Conservation (phyloP, 495 filamentous ascomycete genomes). For the Pseudevernia furfuracea region DNA sequence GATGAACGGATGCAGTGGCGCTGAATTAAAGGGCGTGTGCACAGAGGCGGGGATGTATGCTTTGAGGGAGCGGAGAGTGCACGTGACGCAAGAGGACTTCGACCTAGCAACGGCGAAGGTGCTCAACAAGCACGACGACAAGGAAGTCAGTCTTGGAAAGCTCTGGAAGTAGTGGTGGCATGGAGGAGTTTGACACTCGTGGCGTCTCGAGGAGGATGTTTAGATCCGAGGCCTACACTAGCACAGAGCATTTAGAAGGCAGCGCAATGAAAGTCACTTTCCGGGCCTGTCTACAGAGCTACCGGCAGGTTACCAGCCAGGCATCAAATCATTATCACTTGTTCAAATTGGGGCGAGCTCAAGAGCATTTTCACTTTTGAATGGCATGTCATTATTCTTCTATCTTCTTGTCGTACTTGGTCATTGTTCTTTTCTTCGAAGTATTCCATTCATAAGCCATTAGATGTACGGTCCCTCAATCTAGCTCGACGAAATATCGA, state of each 20-base stretch:
- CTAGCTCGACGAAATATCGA: not conserved
- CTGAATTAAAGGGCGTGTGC: slow-evolving; percentile 94
- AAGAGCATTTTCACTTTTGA: not conserved
- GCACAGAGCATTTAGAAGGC: not conserved
- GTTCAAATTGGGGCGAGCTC: not conserved
- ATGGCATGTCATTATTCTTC: not conserved
- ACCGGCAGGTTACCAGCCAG: not conserved
- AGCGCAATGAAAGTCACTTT: not conserved
- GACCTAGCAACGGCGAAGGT: slow-evolving; percentile 98
- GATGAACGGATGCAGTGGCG: slow-evolving; percentile 98
- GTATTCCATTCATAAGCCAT: not conserved
- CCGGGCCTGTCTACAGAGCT: not conserved
- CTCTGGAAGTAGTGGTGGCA: slow-evolving; percentile 69
- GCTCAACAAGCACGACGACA: slow-evolving; percentile 98
- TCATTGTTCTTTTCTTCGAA: not conserved
- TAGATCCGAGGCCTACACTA: not conserved
- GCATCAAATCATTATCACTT: not conserved
- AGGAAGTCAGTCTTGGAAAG: slow-evolving; percentile 83
- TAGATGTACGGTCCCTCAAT: not conserved
- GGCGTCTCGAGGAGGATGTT: not conserved
- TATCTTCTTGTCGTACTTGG: not conserved
- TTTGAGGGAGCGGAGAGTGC: slow-evolving; percentile 85
- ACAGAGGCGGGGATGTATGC: slow-evolving; percentile 98
- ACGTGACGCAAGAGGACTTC: slow-evolving; percentile 99
- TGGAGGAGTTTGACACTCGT: not conserved